Conservation (phyloP, 768 basidiomycete genomes). For the Panaeolus cyanescens region DNA sequence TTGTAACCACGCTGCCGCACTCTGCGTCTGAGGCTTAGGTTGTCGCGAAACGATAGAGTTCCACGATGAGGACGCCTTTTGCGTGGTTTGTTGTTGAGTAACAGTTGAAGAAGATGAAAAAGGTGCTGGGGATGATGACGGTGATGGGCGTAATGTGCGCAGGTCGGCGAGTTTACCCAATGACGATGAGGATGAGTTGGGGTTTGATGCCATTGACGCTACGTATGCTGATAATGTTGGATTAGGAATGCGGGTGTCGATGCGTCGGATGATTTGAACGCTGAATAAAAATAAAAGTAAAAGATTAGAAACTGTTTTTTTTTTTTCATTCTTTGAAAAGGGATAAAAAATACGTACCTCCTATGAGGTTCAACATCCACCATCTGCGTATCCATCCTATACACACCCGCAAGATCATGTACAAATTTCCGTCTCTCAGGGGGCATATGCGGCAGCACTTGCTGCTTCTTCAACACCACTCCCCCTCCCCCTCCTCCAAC, state of each 20-base stretch:
- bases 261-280: conserved; percentile 77
- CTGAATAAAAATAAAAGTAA: conserved; percentile 32
- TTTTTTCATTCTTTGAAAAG: neutral
- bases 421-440: conserved; percentile 82
- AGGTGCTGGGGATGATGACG: neutral
- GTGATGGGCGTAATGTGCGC: conserved; percentile 27
- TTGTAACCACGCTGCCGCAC: neutral
- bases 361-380: conserved; percentile 91
- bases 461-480: conserved; percentile 62
- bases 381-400: conserved; percentile 82
- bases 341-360: conserved; percentile 37
- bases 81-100: neutral
- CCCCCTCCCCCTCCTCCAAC: conserved; percentile 48
- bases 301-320: neutral
- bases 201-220: conserved; percentile 16
- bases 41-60: neutral
- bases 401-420: conserved; percentile 72
- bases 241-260: conserved; percentile 79
- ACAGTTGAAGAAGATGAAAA: neutral
- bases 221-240: conserved; percentile 64
- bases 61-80: neutral
- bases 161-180: conserved; percentile 67
- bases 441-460: conserved; percentile 83
- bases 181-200: conserved; percentile 31
- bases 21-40: too few relatives aligned